phyloP scores from a whole-genome alignment of 2,329 filamentous ascomycete species.

The Nakataea oryzae region DNA sequence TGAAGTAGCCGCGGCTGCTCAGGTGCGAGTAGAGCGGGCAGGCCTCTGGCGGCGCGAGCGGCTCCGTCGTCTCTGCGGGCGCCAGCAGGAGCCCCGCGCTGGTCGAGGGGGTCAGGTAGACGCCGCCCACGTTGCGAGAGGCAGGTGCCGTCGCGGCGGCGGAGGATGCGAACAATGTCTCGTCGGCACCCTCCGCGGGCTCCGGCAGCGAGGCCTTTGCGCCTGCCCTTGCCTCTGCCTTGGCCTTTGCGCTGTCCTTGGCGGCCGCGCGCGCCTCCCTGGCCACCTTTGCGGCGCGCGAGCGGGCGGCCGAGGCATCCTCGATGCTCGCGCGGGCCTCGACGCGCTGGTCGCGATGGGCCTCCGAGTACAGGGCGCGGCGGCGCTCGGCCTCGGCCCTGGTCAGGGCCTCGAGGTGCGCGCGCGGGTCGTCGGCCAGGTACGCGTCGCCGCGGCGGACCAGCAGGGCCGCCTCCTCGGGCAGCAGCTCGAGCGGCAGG shows the following conservation, averaged over 20 bases:
- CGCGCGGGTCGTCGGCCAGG: conserved; percentile 75
- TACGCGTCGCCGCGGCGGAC: conserved; percentile 68
- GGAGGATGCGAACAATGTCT: neutral
- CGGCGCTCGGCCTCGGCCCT: conserved; percentile 41
- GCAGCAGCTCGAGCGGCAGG: conserved; percentile 78
- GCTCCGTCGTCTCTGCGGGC: conserved; percentile 1
- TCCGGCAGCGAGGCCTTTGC: neutral
- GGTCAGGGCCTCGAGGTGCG: conserved; percentile 56
- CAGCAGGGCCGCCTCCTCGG: conserved; percentile 77
- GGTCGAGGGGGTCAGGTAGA: conserved; percentile 29
- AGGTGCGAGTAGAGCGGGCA: conserved; percentile 75
- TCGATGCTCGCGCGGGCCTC: conserved; percentile 27
- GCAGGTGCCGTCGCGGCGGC: too few species aligned
- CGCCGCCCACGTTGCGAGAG: neutral
- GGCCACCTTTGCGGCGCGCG: conserved; percentile 14
- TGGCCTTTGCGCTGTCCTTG: neutral
- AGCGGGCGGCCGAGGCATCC: conserved; percentile 22
- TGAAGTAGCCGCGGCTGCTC: conserved; percentile 70
- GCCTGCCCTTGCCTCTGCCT: neutral
- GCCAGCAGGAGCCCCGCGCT: conserved; percentile 20
- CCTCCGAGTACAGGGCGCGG: conserved; percentile 53
- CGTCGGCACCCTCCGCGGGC: neutral
- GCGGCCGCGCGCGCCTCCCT: conserved; percentile 8
- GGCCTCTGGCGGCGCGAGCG: conserved; percentile 29
- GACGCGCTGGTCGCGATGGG: conserved; percentile 32